Evolutionary conservation across 169 alveolate genomes (phyloP), one percentile per base, ranked within the genome.

Genomic region (Cryptosporidium parvum): DNA sequence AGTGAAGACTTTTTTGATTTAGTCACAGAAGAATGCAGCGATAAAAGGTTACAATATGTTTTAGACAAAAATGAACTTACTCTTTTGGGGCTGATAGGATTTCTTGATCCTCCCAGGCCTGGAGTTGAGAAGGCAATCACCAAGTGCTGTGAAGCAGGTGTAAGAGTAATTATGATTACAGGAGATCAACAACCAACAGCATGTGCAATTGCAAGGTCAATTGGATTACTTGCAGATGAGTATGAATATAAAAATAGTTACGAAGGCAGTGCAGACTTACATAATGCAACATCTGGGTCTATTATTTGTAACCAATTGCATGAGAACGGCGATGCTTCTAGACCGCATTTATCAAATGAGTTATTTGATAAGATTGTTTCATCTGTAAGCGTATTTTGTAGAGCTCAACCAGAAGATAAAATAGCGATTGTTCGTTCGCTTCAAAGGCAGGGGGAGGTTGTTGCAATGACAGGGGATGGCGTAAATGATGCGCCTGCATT

Each of bases 81-180:
- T 35, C 86, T 95, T 14, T 53, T 96, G 26, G 98, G 98, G 23
- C 69, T 95, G 91, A 75, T 95, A 29, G 97, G 98, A 53, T 94
- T 96, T 85, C 94, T 97, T 84, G 99, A 98, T 93, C 99, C 99
- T 33, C 98, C 99, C 5, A 96, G 99, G 70, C 95, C 94, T 9
- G 99, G 99, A n/a, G 99, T 99, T 42, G 98, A 98, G 85, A 97
- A 93, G 61, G 99, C 99, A 45, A 97, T 99, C 26, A 93, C 93
- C 70, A 93, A 94, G 21, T 98, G 99, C 70, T 92, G 96, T 53
- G 95, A 91, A 61, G 99, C 99, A 7, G 99, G 99, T 35, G 98
- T 99, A 42, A 97, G 98, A 7, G 99, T 99, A 16, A 95, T 98
- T 67, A 98, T 98, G 99, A 99, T 98, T 61, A 98, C 99, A n/a